Conservation (phyloP, 2,329 filamentous ascomycete species). For the Apiospora marii region DNA sequence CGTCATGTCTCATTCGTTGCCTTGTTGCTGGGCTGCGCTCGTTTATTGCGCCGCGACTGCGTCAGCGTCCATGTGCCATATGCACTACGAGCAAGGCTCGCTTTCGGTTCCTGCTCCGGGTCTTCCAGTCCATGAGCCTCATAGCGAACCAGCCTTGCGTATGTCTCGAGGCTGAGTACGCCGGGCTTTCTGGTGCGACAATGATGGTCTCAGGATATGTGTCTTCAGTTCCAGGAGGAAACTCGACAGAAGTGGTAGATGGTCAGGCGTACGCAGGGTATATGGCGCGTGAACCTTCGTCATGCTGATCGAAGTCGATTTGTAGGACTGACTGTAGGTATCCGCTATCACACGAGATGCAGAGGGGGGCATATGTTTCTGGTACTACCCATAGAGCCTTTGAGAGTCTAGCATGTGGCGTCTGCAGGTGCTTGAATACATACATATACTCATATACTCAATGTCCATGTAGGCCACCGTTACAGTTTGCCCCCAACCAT, state of each 20-base stretch:
- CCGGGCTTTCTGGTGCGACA: not conserved
- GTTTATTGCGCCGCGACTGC: not conserved
- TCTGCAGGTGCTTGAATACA: too few species aligned
- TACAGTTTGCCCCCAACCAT: too few species aligned
- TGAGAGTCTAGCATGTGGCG: too few species aligned
- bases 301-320: not conserved
- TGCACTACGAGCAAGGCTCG: not conserved
- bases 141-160: not conserved
- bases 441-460: too few species aligned
- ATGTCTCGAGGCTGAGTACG: conserved; percentile 1
- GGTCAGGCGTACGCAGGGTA: too few species aligned
- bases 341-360: too few species aligned
- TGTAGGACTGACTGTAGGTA: not conserved
- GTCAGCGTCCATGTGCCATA: not conserved
- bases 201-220: not conserved
- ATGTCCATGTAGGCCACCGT: too few species aligned
- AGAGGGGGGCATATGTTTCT: too few species aligned
- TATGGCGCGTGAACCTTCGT: not conserved
- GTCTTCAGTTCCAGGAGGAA: not conserved
- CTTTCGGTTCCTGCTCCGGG: not conserved
- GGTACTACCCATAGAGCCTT: too few species aligned
- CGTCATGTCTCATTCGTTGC: not conserved
- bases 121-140: not conserved
- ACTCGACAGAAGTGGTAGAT: not conserved
- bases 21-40: not conserved